Evolutionary conservation across 169 alveolate species (phyloP), one percentile per base, ranked within the genome.

Genomic region (Cryptosporidium ubiquitum): DNA sequence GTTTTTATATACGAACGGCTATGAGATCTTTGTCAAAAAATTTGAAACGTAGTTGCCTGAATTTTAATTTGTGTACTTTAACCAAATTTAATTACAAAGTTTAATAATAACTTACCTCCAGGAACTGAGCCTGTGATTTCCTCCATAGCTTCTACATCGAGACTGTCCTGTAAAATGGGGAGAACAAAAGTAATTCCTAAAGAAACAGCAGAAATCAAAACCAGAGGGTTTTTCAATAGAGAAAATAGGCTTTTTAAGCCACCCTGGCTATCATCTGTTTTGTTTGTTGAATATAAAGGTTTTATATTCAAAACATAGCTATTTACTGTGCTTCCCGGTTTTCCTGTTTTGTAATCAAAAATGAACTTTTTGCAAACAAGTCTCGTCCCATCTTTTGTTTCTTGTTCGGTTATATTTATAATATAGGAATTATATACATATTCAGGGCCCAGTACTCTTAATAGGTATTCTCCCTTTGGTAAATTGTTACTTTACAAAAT

Each of bases 71-170:
- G 20, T 55, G 12, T 55, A 35, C n/a, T n/a, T 55, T 2, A 20
- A 26, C 16, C 55, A 31, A 20, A 16, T 20, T 29, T 23, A 5
- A 18, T 39, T 16, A n/a, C 44, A 14, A 26, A 10, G 42, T 57
- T 23, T n/a, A n/a, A 55, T 40, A 5, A 39, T 12, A n/a, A 79
- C 89, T 61, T 79, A 79, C 89, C 75, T 40, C 89, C 89, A 20
- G 75, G 75, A 3, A 79, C 40, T 5, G 73, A 61, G n/a, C 89
- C 89, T 9, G 89, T 79, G 0, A 79, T 61, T 29, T 79, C 89
- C 29, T 79, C 89, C 74, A 79, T 79, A 12, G 89, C 75, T 29
- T 79, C 89, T 29, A 52, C 75, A 64, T 79, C 89, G 2, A 79
- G 52, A 26, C 79, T 40, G 33, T 79, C 89, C 40, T 79, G 89